These are phyloP conservation scores for Cladophialophora chaetospira DNA, from an alignment of 2,329 filamentous ascomycete genomes.

Conservation along the genomic window DNA sequence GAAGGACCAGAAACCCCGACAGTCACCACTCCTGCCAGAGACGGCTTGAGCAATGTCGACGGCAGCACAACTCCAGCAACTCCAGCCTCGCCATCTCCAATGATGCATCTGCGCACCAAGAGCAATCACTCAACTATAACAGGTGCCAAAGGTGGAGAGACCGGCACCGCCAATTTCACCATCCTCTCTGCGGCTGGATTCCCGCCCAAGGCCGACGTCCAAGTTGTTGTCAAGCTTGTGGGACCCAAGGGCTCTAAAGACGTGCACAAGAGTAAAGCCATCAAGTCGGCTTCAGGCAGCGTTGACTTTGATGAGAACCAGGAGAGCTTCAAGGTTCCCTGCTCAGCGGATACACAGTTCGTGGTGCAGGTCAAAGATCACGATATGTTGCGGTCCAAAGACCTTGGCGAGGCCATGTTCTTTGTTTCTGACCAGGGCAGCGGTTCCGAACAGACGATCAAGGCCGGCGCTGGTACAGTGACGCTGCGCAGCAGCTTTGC, in stretches of 20 bases:
- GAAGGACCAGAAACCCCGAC: constrained; percentile 15
- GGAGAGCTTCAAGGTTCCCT: constrained; percentile 76
- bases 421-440: constrained; percentile 80
- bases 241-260: constrained; percentile 69
- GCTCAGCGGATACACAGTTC: constrained; percentile 82
- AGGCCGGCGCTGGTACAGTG: constrained; percentile 72
- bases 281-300: constrained; percentile 67
- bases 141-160: constrained; percentile 58
- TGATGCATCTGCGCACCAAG: constrained; percentile 48
- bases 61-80: constrained; percentile 21
- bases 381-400: constrained; percentile 78
- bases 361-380: constrained; percentile 84
- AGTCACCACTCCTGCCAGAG: constrained; percentile 28
- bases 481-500: constrained; percentile 73
- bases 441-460: constrained; percentile 71
- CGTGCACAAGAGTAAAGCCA: constrained; percentile 88
- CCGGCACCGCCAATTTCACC: constrained; percentile 77
- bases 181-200: constrained; percentile 78
- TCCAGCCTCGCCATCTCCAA: constrained; percentile 19
- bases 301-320: constrained; percentile 65
- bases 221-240: constrained; percentile 70
- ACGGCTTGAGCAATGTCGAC: constrained; percentile 14
- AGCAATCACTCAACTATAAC: constrained; percentile 56
- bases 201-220: constrained; percentile 74
- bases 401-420: constrained; percentile 84